A percentile compares a stretch with the other conserved stretches of the same genome.
phyloP scores from a whole-genome alignment of 2,329 filamentous ascomycete species.

The Eutypa lata region DNA sequence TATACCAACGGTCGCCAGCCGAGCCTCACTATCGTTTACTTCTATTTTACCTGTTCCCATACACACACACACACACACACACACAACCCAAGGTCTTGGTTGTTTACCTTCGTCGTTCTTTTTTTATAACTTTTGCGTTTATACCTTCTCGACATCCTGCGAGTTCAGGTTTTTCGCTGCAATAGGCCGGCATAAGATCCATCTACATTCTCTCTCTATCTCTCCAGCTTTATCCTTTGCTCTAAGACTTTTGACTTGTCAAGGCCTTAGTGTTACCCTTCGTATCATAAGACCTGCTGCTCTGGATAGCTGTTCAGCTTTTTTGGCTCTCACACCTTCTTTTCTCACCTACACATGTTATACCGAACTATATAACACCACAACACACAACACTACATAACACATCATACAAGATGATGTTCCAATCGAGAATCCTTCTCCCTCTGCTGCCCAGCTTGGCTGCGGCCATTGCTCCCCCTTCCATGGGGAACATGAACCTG shows the following conservation, averaged over 20 bases:
- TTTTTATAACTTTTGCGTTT: neutral
- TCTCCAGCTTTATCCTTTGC: neutral
- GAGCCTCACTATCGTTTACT: neutral
- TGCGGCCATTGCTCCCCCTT: constrained; percentile 25
- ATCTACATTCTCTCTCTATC: neutral
- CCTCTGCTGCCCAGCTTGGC: constrained; percentile 24
- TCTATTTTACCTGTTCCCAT: neutral
- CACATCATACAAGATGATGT: constrained; percentile 23
- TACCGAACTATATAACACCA: neutral
- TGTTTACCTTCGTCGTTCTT: neutral
- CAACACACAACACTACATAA: neutral
- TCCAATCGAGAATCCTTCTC: constrained; percentile 22
- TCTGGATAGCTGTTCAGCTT: neutral
- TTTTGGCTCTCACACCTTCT: neutral
- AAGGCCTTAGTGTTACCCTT: neutral
- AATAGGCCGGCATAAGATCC: neutral
- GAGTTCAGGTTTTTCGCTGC: neutral
- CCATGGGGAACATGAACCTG: constrained; percentile 22
- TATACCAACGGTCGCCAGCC: neutral
- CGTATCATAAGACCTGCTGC: neutral
- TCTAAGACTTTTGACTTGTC: neutral
- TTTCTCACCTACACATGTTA: neutral
- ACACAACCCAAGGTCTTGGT: neutral
- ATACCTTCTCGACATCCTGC: neutral
- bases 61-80: neutral